phyloP scores from a whole-genome alignment of 805 yeast species.

The Nakazawaea sp. region DNA sequence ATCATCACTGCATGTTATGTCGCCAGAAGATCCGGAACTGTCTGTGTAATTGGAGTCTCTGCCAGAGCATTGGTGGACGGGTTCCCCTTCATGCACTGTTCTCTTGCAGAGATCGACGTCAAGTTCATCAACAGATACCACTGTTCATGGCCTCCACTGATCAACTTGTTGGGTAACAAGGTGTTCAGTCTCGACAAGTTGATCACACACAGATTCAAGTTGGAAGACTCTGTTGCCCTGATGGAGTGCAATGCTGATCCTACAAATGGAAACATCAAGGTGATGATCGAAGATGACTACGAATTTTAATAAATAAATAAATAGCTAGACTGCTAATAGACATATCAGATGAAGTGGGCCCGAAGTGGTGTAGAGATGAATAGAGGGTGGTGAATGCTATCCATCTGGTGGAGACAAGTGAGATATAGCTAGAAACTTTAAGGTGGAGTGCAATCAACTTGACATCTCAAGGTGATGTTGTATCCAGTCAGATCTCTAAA shows the following conservation, averaged over 20 bases:
- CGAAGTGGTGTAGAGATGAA: no score
- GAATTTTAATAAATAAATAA: no score
- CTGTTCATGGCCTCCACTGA: conserved; percentile 52
- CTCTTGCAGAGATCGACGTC: conserved; percentile 44
- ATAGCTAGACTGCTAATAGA: no score
- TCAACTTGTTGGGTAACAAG: conserved; percentile 37
- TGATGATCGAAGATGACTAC: conserved; percentile 32
- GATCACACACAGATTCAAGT: conserved; percentile 40
- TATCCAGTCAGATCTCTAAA: neutral
- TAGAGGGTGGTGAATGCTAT: no score
- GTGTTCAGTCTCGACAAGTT: conserved; percentile 36
- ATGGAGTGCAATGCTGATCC: conserved; percentile 32
- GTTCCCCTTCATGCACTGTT: conserved; percentile 49
- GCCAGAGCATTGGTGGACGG: conserved; percentile 31
- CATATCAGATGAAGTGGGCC: no score
- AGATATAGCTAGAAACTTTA: no score
- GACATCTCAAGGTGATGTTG: no score
- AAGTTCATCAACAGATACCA: conserved; percentile 47
- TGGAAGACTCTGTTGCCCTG: conserved; percentile 43
- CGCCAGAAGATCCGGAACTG: conserved; percentile 38
- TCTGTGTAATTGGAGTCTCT: conserved; percentile 48
- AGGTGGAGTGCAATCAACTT: no score
- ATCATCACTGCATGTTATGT: conserved; percentile 40
- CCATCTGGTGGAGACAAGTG: no score
- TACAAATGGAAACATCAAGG: conserved; percentile 38